Base-by-base conservation (phyloP, 2,329 filamentous ascomycete species). In the Gyromitra esculenta region DNA sequence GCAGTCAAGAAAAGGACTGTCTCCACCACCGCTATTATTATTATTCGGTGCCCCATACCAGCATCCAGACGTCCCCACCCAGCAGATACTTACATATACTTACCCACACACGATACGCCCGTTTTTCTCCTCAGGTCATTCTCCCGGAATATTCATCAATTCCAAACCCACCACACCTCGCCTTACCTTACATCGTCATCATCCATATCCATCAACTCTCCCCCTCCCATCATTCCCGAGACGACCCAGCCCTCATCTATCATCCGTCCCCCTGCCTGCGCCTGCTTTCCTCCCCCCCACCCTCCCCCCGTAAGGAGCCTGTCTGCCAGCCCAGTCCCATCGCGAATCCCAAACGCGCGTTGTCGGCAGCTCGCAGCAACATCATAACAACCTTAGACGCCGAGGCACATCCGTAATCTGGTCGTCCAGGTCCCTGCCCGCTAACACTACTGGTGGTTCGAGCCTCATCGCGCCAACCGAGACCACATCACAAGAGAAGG, bases 391-490 rank as follows among this genome's bases (percentile, higher is more conserved):
- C 39, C 25, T 65, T 70, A 73, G 65, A 73, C 71, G 64, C 70
- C 71, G 52, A 65, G 64, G 65, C 50, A 70, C 60, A 64, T 65
- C 64, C 59, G 45, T 57, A 69, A 39, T 66, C 62, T 31, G 21
- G 65, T 69, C 52, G 43, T 59, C 41, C 35, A 75, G 50, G 59
- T 48, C 37, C 64, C 56, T 74, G 71, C 64, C 71, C 45, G 35
- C 71, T 31, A 62, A 56, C 50, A 68, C 63, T 74, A 37, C 54
- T 74, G 71, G 63, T 74, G 54, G 56, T 54, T 68, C 75, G 52
- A 75, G 71, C 75, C 75, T 75, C 71, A 75, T 77, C 75, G 71
- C 70, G 64, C 75, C 75, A 75, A 48, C 75, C 66, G 75, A 77
- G 70, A 74, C 75, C 65, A 75, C 65, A 75, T 67, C 64, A 72